Evolutionary conservation across 2,329 filamentous ascomycete species (phyloP).

Genomic region (Aspergillus felis): DNA sequence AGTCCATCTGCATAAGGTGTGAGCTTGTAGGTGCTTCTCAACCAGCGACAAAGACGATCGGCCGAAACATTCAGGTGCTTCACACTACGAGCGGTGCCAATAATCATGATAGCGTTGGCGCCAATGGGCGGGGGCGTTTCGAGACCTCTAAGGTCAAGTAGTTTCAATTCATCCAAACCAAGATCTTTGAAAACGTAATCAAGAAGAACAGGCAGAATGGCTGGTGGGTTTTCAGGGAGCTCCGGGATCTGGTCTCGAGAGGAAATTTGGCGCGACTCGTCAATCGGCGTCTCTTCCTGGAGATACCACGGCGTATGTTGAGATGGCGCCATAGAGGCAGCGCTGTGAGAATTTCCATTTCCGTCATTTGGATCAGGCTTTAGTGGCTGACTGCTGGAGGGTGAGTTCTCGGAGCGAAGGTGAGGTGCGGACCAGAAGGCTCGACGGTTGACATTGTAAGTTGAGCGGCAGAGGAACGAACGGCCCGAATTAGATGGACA

Average conservation of each 20-base stretch:
- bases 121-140: constrained; percentile 86
- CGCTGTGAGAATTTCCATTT: not conserved
- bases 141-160: constrained; percentile 79
- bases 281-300: constrained; percentile 56
- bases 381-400: constrained; percentile 8
- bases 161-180: constrained; percentile 73
- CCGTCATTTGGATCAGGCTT: constrained; percentile 4
- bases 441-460: constrained; percentile 13
- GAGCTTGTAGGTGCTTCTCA: constrained; percentile 69
- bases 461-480: constrained; percentile 10
- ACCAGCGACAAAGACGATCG: constrained; percentile 82
- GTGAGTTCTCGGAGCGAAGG: constrained; percentile 22
- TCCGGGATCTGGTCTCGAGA: constrained; percentile 57
- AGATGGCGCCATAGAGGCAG: constrained; percentile 5
- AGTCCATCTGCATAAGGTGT: constrained; percentile 79
- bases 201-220: constrained; percentile 67
- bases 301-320: constrained; percentile 71
- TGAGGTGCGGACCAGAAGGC: constrained; percentile 21
- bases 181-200: constrained; percentile 78
- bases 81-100: constrained; percentile 86
- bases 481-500: constrained; percentile 23
- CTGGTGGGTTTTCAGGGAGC: constrained; percentile 65
- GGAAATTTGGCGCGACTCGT: constrained; percentile 42
- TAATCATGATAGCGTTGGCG: constrained; percentile 84
- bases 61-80: constrained; percentile 90